Evolutionary conservation across 2,329 filamentous ascomycete genomes (phyloP).

Genomic region (Hymenoscyphus repandus): DNA sequence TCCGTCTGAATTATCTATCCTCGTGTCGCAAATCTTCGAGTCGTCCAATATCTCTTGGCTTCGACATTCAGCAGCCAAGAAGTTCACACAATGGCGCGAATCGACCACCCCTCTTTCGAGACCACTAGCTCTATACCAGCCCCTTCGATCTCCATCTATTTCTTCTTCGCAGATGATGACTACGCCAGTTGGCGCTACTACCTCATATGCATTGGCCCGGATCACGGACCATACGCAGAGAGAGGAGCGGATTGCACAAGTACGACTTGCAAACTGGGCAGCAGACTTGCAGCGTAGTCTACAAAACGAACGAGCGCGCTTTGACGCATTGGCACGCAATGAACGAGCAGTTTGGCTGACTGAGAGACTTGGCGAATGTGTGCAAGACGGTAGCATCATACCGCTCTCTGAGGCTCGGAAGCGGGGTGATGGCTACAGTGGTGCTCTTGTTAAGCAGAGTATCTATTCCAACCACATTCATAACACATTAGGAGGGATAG

Average conservation of each 20-base stretch:
- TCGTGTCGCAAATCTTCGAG: slow-evolving; percentile 74
- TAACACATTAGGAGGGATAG: slow-evolving; percentile 11
- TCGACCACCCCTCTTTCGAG: slow-evolving; percentile 27
- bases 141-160: slow-evolving; percentile 26
- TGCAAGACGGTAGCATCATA: slow-evolving; percentile 58
- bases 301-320: slow-evolving; percentile 65
- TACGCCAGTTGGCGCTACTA: slow-evolving; percentile 29
- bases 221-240: slow-evolving; percentile 54
- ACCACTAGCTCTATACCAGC: slow-evolving; percentile 33
- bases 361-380: slow-evolving; percentile 60
- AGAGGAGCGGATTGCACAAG: slow-evolving; percentile 57
- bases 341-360: slow-evolving; percentile 67
- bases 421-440: slow-evolving; percentile 13
- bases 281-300: slow-evolving; percentile 73
- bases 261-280: slow-evolving; percentile 79
- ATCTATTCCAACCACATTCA: slow-evolving; percentile 15
- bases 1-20: slow-evolving; percentile 62
- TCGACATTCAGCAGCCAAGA: slow-evolving; percentile 75
- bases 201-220: slow-evolving; percentile 55
- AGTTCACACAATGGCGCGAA: slow-evolving; percentile 68
- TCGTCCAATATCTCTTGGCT: slow-evolving; percentile 74
- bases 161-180: slow-evolving; percentile 22
- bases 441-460: slow-evolving; percentile 19
- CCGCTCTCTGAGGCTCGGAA: slow-evolving; percentile 37
- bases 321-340: slow-evolving; percentile 54